A percentile compares a stretch with the other conserved stretches of the same genome.
phyloP scores from a whole-genome alignment of 257 asterid species.

The Galeopsis tetrahit region DNA sequence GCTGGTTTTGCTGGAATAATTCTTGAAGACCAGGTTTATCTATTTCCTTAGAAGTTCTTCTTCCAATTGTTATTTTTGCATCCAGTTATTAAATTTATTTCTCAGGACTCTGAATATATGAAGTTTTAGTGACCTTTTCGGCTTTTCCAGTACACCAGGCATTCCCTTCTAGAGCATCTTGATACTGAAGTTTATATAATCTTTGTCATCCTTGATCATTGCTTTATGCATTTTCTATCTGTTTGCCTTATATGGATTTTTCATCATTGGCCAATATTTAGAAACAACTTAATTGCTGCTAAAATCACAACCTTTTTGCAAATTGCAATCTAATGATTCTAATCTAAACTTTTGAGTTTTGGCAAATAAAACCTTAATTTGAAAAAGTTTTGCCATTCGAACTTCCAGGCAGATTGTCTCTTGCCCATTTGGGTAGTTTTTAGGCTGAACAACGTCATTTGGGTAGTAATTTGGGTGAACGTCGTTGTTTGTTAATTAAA shows the following conservation, averaged over 20 bases:
- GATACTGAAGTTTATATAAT: conserved; percentile 10
- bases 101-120: conserved; percentile 13
- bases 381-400: too few relatives aligned
- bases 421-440: too few relatives aligned
- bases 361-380: too few relatives aligned
- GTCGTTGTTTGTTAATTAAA: too few relatives aligned
- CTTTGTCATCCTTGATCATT: conserved; percentile 10
- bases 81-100: background rate
- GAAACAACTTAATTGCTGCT: too few relatives aligned
- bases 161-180: conserved; percentile 25
- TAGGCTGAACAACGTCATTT: too few relatives aligned
- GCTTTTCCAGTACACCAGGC: conserved; percentile 6
- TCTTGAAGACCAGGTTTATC: conserved; percentile 91
- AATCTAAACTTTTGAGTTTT: too few relatives aligned
- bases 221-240: conserved; percentile 4
- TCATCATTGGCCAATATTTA: background rate
- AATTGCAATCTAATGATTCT: too few relatives aligned
- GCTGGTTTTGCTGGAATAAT: conserved; percentile 95
- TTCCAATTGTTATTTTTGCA: conserved; percentile 4
- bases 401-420: too few relatives aligned
- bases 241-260: conserved; percentile 14
- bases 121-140: conserved; percentile 21
- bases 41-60: conserved; percentile 7
- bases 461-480: too few relatives aligned
- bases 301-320: too few relatives aligned